Evolutionary conservation across 495 filamentous ascomycete genomes (phyloP).

Genomic region (Polyplosphaeria fusca): DNA sequence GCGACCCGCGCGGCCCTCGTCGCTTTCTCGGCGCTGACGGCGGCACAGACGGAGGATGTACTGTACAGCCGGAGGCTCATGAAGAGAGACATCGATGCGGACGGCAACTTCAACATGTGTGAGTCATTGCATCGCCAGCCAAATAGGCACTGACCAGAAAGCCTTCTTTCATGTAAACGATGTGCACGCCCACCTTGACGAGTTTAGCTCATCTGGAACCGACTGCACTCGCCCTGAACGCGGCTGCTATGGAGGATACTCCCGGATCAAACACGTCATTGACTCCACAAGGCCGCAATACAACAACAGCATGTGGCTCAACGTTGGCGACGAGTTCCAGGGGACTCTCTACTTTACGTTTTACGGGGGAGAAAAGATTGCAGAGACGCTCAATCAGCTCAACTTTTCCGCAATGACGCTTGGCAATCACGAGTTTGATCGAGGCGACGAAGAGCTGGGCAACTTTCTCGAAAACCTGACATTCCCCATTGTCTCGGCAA

Average conservation of each 20-base stretch:
- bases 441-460: conserved; percentile 50
- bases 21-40: conserved; percentile 7
- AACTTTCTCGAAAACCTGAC: conserved; percentile 55
- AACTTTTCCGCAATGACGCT: conserved; percentile 59
- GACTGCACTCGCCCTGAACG: conserved; percentile 50
- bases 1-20: conserved; percentile 1
- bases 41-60: conserved; percentile 11
- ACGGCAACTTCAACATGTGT: conserved; percentile 55
- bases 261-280: conserved; percentile 53
- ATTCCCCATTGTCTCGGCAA: conserved; percentile 57
- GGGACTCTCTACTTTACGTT: conserved; percentile 57
- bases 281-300: conserved; percentile 50
- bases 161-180: conserved; percentile 62
- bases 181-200: conserved; percentile 54
- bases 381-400: conserved; percentile 57
- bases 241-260: conserved; percentile 59
- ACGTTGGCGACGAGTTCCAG: conserved; percentile 60
- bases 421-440: conserved; percentile 60
- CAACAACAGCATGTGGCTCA: conserved; percentile 54
- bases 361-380: conserved; percentile 61
- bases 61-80: conserved; percentile 32
- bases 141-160: background rate
- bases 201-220: conserved; percentile 54
- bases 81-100: conserved; percentile 51
- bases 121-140: background rate